phyloP scores from a whole-genome alignment of 2,329 filamentous ascomycete genomes.

The Colletotrichum cordylinicola region DNA sequence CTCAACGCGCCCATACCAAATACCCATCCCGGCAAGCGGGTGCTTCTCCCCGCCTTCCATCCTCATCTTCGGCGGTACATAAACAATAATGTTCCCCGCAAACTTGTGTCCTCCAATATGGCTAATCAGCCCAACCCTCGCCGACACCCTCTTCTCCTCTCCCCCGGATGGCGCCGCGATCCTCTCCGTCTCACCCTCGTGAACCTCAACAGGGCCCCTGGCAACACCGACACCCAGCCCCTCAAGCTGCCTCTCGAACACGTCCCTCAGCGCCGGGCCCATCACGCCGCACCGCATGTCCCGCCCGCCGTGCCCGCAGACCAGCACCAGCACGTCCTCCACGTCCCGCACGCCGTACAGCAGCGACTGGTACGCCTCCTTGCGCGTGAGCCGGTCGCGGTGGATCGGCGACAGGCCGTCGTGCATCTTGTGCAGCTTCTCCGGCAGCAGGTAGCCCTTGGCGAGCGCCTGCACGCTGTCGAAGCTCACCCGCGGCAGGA shows the following conservation, averaged over 20 bases:
- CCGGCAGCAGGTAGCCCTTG: slow-evolving; percentile 70
- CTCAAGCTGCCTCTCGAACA: slow-evolving; percentile 70
- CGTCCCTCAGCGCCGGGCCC: slow-evolving; percentile 72
- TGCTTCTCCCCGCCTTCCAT: slow-evolving; percentile 50
- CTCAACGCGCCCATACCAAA: slow-evolving; percentile 85
- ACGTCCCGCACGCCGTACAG: slow-evolving; percentile 66
- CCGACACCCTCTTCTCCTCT: slow-evolving; percentile 39
- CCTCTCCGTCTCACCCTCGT: slow-evolving; percentile 26
- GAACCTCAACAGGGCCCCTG: slow-evolving; percentile 46
- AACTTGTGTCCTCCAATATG: slow-evolving; percentile 88
- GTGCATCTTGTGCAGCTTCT: slow-evolving; percentile 66
- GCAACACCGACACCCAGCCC: slow-evolving; percentile 55
- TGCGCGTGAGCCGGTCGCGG: slow-evolving; percentile 55
- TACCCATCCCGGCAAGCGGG: slow-evolving; percentile 71
- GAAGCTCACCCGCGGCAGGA: slow-evolving; percentile 67
- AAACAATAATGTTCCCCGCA: slow-evolving; percentile 84
- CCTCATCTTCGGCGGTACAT: slow-evolving; percentile 66
- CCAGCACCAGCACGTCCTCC: slow-evolving; percentile 75
- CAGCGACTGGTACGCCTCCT: slow-evolving; percentile 55
- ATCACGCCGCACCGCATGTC: slow-evolving; percentile 84
- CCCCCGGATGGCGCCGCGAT: slow-evolving; percentile 3
- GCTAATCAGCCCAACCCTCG: slow-evolving; percentile 73
- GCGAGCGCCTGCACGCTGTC: slow-evolving; percentile 63
- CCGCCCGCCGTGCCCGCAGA: slow-evolving; percentile 86
- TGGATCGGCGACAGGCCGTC: slow-evolving; percentile 63